A percentile compares a stretch with the other conserved stretches of the same genome.
These are phyloP conservation scores for Physcomitrellopsis africana DNA, from an alignment of 225 moss, liverwort and hornwort genomes.

Conservation along the genomic window DNA sequence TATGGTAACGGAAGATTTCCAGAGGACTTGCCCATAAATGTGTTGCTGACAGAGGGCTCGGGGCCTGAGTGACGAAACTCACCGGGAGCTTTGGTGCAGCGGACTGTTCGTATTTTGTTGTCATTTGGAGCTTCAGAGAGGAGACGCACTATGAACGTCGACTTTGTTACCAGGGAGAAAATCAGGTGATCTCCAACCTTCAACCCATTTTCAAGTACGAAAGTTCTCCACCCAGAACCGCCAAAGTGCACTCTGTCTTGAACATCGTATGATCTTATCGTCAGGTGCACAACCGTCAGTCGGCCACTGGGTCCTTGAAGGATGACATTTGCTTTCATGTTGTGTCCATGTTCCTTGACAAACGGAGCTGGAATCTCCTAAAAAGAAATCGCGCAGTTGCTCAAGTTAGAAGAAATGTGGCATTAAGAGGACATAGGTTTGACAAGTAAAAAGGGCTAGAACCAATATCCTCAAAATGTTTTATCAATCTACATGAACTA, in stretches of 20 bases:
- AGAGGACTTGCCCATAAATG: neutral
- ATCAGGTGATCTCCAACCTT: slow-evolving; percentile 18
- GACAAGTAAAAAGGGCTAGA: too few species aligned
- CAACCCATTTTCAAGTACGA: slow-evolving; percentile 18
- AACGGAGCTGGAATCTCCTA: slow-evolving; percentile 33
- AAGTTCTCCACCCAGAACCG: slow-evolving; percentile 18
- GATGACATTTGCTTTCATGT: slow-evolving; percentile 27
- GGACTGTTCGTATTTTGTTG: neutral
- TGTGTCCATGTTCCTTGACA: slow-evolving; percentile 21
- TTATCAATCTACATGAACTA: neutral
- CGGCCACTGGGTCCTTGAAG: slow-evolving; percentile 23
- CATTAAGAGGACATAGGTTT: too few species aligned
- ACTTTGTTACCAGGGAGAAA: slow-evolving; percentile 21
- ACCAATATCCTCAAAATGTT: neutral
- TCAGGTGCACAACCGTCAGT: slow-evolving; percentile 4
- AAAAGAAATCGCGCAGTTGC: neutral
- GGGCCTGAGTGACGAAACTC: neutral
- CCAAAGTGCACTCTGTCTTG: slow-evolving; percentile 28
- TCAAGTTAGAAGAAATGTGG: neutral
- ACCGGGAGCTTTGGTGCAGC: neutral
- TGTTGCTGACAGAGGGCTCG: neutral
- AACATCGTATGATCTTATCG: neutral
- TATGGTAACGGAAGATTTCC: neutral
- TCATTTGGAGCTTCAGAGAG: neutral
- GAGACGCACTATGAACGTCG: slow-evolving; percentile 19